These are phyloP conservation scores for Rhazya stricta DNA, from an alignment of 257 asterid species.

Conservation along the genomic window DNA sequence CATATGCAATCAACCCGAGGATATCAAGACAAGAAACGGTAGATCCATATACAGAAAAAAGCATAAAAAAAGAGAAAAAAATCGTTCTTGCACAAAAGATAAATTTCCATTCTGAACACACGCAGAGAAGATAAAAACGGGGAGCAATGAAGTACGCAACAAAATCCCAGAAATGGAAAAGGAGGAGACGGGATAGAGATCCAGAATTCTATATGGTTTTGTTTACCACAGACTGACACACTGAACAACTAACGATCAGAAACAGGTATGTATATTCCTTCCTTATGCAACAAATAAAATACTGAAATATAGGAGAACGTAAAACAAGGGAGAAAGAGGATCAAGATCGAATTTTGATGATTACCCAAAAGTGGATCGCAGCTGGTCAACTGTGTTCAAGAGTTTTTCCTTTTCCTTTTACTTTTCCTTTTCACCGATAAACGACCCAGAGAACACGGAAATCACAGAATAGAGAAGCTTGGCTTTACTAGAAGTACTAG, in stretches of 20 bases:
- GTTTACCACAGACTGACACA: neutral
- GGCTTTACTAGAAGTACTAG: neutral
- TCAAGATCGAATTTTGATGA: neutral
- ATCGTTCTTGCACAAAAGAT: neutral
- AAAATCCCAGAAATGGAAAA: neutral
- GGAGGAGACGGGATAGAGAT: neutral
- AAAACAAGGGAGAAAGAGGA: neutral
- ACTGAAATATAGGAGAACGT: neutral
- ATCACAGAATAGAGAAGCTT: neutral
- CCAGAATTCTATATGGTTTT: neutral
- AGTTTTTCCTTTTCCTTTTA: neutral
- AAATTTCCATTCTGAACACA: no score
- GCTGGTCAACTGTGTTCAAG: neutral
- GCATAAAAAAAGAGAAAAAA: neutral
- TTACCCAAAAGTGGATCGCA: conserved; percentile 5
- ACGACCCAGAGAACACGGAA: neutral
- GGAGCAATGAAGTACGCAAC: neutral
- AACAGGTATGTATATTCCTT: neutral
- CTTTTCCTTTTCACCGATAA: neutral
- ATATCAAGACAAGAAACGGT: neutral
- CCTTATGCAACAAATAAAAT: neutral
- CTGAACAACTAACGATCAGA: neutral
- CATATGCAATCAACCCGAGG: neutral
- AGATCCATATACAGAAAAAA: neutral
- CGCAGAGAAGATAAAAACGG: neutral